phyloP scores from a whole-genome alignment of 2,329 filamentous ascomycete species.

The Lecanicillium sp. region DNA sequence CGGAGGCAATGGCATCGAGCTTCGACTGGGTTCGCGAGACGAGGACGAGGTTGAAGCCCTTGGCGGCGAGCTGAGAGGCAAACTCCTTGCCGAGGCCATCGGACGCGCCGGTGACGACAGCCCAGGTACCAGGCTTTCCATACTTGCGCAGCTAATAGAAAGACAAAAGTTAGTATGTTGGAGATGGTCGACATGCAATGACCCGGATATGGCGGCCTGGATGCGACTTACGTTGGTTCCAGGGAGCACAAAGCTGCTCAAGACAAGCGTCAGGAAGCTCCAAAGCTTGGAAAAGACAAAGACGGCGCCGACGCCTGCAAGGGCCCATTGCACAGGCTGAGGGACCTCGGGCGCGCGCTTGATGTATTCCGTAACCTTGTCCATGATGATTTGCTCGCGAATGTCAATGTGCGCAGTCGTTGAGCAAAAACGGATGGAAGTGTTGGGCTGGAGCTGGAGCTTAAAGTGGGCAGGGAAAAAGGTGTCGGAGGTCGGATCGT shows the following conservation, averaged over 20 bases:
- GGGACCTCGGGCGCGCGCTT: conserved; percentile 26
- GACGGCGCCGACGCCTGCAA: conserved; percentile 50
- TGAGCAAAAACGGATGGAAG: background rate
- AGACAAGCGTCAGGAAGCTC: conserved; percentile 51
- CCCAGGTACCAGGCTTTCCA: conserved; percentile 88
- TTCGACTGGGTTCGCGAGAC: conserved; percentile 94
- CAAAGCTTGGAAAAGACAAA: conserved; percentile 48
- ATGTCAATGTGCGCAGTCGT: background rate
- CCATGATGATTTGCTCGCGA: conserved; percentile 3
- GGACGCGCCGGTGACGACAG: conserved; percentile 86
- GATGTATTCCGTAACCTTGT: conserved; percentile 21
- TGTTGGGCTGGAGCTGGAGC: background rate
- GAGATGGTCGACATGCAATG: background rate
- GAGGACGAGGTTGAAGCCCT: conserved; percentile 91
- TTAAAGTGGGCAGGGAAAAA: background rate
- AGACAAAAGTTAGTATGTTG: background rate
- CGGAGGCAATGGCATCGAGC: conserved; percentile 65
- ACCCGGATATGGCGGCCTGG: background rate
- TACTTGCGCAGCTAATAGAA: conserved; percentile 69
- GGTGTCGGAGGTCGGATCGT: background rate
- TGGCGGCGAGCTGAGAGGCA: conserved; percentile 76
- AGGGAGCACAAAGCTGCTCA: conserved; percentile 60
- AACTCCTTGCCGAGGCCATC: conserved; percentile 98
- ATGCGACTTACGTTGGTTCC: conserved; percentile 48
- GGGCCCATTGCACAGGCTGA: conserved; percentile 33